phyloP scores from a whole-genome alignment of 23 red algal species.

The Gracilaria vermiculophylla region DNA sequence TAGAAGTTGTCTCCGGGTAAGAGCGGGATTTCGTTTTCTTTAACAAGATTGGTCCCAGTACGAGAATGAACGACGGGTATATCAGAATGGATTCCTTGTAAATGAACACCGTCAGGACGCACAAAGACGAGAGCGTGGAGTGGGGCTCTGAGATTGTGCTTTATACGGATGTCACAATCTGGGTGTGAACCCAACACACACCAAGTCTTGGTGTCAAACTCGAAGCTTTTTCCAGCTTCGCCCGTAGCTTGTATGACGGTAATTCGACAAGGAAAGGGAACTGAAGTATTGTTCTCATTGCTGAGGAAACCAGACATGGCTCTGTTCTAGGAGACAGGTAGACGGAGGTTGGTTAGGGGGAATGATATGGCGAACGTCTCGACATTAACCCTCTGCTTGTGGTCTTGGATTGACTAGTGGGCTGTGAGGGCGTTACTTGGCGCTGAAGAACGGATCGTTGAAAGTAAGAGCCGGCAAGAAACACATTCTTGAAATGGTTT shows the following conservation, averaged over 20 bases:
- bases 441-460: background rate
- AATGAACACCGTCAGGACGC: background rate
- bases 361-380: background rate
- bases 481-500: background rate
- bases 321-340: background rate
- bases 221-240: conserved; percentile 5
- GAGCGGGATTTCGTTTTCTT: conserved; percentile 10
- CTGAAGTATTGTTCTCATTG: background rate
- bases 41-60: background rate
- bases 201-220: conserved; percentile 32
- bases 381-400: background rate
- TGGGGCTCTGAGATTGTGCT: background rate
- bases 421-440: background rate
- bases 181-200: conserved; percentile 42
- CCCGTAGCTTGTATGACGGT: conserved; percentile 16
- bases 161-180: conserved; percentile 61
- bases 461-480: background rate
- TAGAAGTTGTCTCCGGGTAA: conserved; percentile 3
- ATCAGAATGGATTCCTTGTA: background rate
- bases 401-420: background rate
- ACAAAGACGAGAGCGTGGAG: conserved; percentile 48
- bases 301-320: background rate
- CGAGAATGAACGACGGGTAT: background rate
- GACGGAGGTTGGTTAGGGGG: background rate
- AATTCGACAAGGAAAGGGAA: conserved; percentile 3